A percentile compares a stretch with the other conserved stretches of the same genome.
Conservation (phyloP, 768 basidiomycete genomes). For the Hygrocybe coccinea region DNA sequence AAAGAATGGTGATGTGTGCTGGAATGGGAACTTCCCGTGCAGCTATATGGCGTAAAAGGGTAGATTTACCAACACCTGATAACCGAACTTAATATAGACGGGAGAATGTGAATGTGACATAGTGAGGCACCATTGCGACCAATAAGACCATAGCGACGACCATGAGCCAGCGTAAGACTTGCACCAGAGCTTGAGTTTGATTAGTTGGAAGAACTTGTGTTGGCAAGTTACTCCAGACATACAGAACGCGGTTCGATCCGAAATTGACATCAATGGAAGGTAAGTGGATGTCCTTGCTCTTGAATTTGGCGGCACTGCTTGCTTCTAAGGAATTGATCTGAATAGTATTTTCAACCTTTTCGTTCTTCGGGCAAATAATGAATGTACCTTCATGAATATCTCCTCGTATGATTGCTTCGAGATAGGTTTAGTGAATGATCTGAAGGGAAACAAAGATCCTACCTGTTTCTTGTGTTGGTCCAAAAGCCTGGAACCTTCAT, state of each 20-base stretch:
- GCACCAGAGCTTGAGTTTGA: constrained; percentile 62
- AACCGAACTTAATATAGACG: neutral
- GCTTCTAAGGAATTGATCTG: constrained; percentile 92
- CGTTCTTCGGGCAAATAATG: neutral
- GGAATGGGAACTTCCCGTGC: constrained; percentile 94
- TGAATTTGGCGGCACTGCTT: constrained; percentile 73
- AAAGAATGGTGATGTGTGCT: constrained; percentile 91
- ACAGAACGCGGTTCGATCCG: constrained; percentile 91
- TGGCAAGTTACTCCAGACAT: constrained; percentile 13
- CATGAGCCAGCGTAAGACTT: constrained; percentile 80
- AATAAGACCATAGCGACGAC: constrained; percentile 87
- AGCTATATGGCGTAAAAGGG: constrained; percentile 88
- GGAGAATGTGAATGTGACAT: neutral
- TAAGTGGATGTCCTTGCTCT: constrained; percentile 95
- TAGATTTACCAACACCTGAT: constrained; percentile 91
- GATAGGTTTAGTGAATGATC: constrained; percentile 6
- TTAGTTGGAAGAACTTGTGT: neutral
- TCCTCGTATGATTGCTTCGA: constrained; percentile 93
- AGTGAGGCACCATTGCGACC: constrained; percentile 68
- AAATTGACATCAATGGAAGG: constrained; percentile 95
- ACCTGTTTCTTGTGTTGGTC: constrained; percentile 91
- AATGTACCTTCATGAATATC: constrained; percentile 88
- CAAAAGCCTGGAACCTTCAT: constrained; percentile 93
- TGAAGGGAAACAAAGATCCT: neutral
- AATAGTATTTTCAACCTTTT: neutral